Conservation (phyloP, 371 early-diverging fungal genomes). For the Zancudomyces culisetae region DNA sequence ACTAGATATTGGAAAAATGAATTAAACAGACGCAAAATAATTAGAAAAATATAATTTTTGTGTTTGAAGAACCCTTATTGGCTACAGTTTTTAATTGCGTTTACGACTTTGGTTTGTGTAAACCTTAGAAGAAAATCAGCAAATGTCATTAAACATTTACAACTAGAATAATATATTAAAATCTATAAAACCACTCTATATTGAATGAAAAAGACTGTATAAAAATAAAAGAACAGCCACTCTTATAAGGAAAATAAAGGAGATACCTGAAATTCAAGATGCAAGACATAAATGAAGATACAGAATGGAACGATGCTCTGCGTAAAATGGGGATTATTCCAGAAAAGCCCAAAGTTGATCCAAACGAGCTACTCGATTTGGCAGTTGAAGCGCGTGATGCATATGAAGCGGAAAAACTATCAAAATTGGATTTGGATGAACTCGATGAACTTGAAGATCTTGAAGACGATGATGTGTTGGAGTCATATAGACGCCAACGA, state of each 20-base stretch:
- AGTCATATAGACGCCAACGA: slow-evolving; percentile 45
- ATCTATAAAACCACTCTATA: too few relatives aligned
- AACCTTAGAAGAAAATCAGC: too few relatives aligned
- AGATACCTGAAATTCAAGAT: not conserved
- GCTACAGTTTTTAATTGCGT: too few relatives aligned
- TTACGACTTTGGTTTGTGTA: too few relatives aligned
- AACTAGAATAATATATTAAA: too few relatives aligned
- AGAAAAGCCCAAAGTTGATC: slow-evolving; percentile 44
- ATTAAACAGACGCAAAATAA: too few relatives aligned
- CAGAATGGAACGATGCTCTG: slow-evolving; percentile 83
- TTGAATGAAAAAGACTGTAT: too few relatives aligned
- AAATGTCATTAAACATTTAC: too few relatives aligned
- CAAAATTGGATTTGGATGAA: slow-evolving; percentile 57
- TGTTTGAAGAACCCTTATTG: too few relatives aligned
- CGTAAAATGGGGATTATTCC: slow-evolving; percentile 80
- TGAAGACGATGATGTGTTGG: slow-evolving; percentile 59
- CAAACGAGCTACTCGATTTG: slow-evolving; percentile 49
- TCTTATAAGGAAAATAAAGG: not conserved
- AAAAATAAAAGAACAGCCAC: not conserved
- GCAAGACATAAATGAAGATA: slow-evolving; percentile 43
- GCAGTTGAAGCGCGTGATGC: slow-evolving; percentile 50
- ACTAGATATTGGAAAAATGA: too few relatives aligned
- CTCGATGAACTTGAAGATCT: slow-evolving; percentile 79
- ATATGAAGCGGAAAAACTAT: slow-evolving; percentile 35
- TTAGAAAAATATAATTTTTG: too few relatives aligned